Conservation (phyloP, 169 alveolate genomes). For the Cryptosporidium bovis region DNA sequence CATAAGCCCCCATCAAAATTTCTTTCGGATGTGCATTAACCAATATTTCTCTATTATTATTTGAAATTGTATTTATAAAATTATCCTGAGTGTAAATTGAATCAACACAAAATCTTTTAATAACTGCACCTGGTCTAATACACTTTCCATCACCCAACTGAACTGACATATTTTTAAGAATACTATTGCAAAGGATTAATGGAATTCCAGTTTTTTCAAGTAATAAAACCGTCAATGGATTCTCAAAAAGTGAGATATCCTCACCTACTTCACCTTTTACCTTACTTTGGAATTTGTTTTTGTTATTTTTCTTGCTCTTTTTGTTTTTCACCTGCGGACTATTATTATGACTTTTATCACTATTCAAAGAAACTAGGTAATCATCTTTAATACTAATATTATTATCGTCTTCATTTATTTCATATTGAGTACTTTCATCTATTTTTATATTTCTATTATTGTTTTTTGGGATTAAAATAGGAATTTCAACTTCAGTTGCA, state of each 20-base stretch:
- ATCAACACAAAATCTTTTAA: conserved; percentile 56
- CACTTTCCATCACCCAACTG: conserved; percentile 58
- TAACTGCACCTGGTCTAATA: conserved; percentile 62
- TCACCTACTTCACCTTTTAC: conserved; percentile 22
- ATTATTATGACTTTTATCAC: conserved; percentile 5
- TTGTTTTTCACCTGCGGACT: conserved; percentile 9
- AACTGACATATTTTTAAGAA: conserved; percentile 52
- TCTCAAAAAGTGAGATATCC: conserved; percentile 5
- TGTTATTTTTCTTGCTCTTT: not conserved
- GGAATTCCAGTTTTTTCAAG: conserved; percentile 59
- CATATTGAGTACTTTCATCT: conserved; percentile 24
- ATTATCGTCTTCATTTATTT: conserved; percentile 12
- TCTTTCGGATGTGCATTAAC: conserved; percentile 44
- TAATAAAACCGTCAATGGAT: conserved; percentile 43
- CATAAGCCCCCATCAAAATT: conserved; percentile 45
- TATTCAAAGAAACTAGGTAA: conserved; percentile 2
- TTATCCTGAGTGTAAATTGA: conserved; percentile 53
- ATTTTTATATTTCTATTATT: conserved; percentile 12
- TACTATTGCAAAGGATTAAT: conserved; percentile 16
- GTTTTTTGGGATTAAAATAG: conserved; percentile 50
- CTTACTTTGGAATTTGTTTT: conserved; percentile 18
- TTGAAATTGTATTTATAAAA: not conserved
- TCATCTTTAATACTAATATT: conserved; percentile 34
- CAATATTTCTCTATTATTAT: conserved; percentile 7
- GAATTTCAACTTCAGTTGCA: conserved; percentile 62